Evolutionary conservation across 1,139 yeast genomes (phyloP).

Genomic region (Blastobotrys serpentis): DNA sequence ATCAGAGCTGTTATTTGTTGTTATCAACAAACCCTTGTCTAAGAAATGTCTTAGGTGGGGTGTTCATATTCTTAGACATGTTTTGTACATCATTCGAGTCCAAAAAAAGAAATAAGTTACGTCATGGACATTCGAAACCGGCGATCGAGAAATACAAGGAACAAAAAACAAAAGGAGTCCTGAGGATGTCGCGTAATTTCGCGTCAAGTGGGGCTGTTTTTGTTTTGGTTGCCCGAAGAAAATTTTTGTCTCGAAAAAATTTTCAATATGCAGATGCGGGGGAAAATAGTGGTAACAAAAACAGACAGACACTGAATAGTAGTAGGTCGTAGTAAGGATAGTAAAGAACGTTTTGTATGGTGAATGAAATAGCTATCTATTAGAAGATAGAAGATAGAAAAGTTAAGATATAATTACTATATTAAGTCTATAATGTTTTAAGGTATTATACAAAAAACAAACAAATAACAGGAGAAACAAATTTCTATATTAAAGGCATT

Average conservation of each 20-base stretch:
- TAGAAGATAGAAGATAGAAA: no score
- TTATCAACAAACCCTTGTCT: slow-evolving; percentile 1
- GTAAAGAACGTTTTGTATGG: no score
- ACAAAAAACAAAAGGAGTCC: neutral
- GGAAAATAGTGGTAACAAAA: neutral
- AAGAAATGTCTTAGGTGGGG: neutral
- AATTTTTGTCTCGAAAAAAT: neutral
- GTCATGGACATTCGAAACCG: neutral
- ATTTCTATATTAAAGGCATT: slow-evolving; percentile 13
- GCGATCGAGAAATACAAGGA: neutral
- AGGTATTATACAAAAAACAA: slow-evolving; percentile 10
- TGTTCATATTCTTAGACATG: neutral
- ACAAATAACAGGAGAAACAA: slow-evolving; percentile 1
- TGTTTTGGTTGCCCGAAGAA: no score
- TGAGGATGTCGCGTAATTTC: no score
- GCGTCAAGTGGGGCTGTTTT: no score
- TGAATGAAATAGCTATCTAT: no score
- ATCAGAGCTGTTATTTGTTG: neutral
- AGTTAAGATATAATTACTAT: slow-evolving; percentile 7
- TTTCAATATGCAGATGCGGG: no score
- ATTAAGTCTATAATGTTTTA: slow-evolving; percentile 3
- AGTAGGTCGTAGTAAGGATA: neutral
- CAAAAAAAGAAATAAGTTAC: neutral
- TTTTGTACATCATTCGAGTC: neutral
- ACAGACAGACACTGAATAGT: neutral